A percentile compares a stretch with the other conserved stretches of the same genome.
Evolutionary conservation across 345 rosid genomes (phyloP).

Genomic region (Gynandropsis gynandra): DNA sequence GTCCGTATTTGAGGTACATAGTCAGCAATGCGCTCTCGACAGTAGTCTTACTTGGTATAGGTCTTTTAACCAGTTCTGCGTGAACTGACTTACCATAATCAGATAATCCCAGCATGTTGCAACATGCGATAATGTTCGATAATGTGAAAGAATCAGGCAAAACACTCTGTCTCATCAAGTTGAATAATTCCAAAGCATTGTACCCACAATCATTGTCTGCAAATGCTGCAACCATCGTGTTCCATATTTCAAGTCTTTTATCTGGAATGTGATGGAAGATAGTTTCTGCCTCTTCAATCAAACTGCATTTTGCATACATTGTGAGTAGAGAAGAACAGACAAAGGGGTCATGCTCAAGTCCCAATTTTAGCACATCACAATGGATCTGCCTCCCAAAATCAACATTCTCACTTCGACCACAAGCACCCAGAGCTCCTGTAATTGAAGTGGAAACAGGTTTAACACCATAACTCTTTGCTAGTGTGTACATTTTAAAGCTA

Average conservation of each 20-base stretch:
- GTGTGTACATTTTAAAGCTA: conserved; percentile 50
- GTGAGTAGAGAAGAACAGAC: conserved; percentile 56
- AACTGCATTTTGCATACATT: conserved; percentile 60
- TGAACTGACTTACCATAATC: conserved; percentile 61
- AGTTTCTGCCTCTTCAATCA: conserved; percentile 42
- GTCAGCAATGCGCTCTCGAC: conserved; percentile 49
- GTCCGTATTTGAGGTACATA: conserved; percentile 50
- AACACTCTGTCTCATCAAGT: conserved; percentile 37
- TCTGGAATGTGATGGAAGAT: conserved; percentile 38
- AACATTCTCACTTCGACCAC: conserved; percentile 36
- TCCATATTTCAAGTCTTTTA: conserved; percentile 58
- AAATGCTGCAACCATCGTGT: conserved; percentile 67
- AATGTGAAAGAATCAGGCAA: conserved; percentile 50
- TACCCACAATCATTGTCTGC: conserved; percentile 30
- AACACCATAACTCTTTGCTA: conserved; percentile 41
- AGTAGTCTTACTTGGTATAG: conserved; percentile 31
- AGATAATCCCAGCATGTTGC: conserved; percentile 35
- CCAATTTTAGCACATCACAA: conserved; percentile 58
- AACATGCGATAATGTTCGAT: conserved; percentile 47
- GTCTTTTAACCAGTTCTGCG: conserved; percentile 47
- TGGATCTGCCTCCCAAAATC: conserved; percentile 58
- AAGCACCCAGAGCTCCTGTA: conserved; percentile 46
- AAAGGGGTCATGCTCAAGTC: conserved; percentile 44
- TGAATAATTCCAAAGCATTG: conserved; percentile 41
- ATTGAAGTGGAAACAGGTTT: conserved; percentile 47